Base-by-base conservation (phyloP, 2,329 filamentous ascomycete species). In the Cadophora gregata region DNA sequence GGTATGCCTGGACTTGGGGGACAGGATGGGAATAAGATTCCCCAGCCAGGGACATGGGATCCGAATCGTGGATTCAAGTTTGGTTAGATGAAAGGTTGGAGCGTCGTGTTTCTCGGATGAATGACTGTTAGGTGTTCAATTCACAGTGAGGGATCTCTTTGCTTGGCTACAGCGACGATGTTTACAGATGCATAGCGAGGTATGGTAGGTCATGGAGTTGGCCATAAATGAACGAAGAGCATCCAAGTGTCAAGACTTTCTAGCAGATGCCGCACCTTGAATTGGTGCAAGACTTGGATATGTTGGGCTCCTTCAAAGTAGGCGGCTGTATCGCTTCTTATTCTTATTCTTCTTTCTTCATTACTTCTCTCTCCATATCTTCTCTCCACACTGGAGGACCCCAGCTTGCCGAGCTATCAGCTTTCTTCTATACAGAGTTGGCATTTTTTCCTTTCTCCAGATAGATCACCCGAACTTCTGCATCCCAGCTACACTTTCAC, bases 41-140 rank as follows among this genome's bases (percentile, higher is more conserved):
- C 60, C 5, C 36, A 36, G 24, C 50, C 25, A 14, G 65, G 69
- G 36, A 74, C 72, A 25, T 76, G 75, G 74, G 73, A 76, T 72
- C 73, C 74, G 6, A 75, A 67, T 65, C 45, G 62, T 25, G 74
- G 74, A 24, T 69, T 76, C 38, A 75, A 73, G 27, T 76, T 76
- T 70, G 74, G 73, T 4, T 76, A 65, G 36, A 27, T 38, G n/a
- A 59, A 19, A 21, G 8, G 31, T 21, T 10, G 53, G 6, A 31
- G 16, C 5, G 5, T 42, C 38, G 33, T 36, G 14, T 12, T 36
- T 27, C 1, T 29, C 16, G 27, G 27, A n/a, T 53, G 50, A 31
- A 33, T 42, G 53, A n/a, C 10, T 21, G n/a, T 6, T 5, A 6
- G 19, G 21, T 21, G 14, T 16, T 47, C 7, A 21, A 19, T 21